Conservation (phyloP, 495 filamentous ascomycete genomes). For the Daldinia decipiens region DNA sequence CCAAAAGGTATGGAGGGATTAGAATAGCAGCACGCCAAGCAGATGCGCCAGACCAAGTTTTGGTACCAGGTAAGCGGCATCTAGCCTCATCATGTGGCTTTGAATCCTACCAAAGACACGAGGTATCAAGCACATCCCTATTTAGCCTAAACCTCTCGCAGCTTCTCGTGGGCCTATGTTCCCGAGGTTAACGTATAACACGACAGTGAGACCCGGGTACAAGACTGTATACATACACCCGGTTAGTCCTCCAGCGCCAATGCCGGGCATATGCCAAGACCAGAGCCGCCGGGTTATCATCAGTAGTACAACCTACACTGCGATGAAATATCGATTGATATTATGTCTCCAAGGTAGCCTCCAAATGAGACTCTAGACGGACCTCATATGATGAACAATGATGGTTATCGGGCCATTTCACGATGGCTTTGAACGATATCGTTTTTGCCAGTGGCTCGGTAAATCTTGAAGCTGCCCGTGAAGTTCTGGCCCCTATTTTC, state of each 20-base stretch:
- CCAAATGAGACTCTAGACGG: background rate
- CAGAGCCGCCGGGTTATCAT: constrained; percentile 14
- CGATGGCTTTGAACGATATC: background rate
- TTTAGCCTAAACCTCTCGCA: constrained; percentile 30
- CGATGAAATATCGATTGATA: constrained; percentile 6
- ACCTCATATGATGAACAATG: constrained; percentile 2
- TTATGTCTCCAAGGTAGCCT: constrained; percentile 12
- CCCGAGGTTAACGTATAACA: constrained; percentile 5
- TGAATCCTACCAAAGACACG: constrained; percentile 16
- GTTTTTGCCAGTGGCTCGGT: background rate
- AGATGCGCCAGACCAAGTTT: constrained; percentile 23
- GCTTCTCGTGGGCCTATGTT: constrained; percentile 16
- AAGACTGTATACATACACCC: constrained; percentile 5
- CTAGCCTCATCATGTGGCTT: constrained; percentile 26
- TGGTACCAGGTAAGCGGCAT: constrained; percentile 8
- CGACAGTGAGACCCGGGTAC: background rate
- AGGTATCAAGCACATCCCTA: background rate
- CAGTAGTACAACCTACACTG: background rate
- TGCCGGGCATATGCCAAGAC: constrained; percentile 22
- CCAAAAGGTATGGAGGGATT: background rate
- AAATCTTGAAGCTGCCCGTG: constrained; percentile 11
- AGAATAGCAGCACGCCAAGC: constrained; percentile 18
- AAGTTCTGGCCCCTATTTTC: constrained; percentile 6
- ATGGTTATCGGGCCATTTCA: constrained; percentile 16
- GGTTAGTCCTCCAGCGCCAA: background rate